Evolutionary conservation across 495 filamentous ascomycete species (phyloP), one percentile per base, ranked within the genome.

Genomic region (Peziza echinospora): DNA sequence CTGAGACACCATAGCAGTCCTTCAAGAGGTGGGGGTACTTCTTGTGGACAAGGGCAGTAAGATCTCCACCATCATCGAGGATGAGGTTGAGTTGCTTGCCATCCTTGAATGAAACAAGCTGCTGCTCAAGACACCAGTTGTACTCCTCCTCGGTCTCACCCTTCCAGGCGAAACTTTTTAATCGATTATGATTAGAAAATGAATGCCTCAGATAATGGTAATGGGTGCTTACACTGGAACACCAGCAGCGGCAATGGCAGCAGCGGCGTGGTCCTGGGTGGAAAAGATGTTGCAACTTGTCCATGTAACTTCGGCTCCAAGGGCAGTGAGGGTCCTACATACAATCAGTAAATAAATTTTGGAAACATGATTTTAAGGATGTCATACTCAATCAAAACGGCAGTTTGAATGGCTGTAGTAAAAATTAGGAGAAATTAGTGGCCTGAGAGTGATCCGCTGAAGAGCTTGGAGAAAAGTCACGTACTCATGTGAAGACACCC

Each of bases 111-210:
- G 89, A 81, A 44, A 71, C 60, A 56, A 97, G 82, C 72, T 96
- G 91, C 74, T 97, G 89, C 71, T 96, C 89, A 60, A 97, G 70
- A 65, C 89, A 97, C 89, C 89, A 97, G 61, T 89, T 71, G 77
- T 97, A 97, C 72, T 97, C 89, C 72, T 96, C 89, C 68, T 97
- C 91, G 55, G 87, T 93, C 80, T 97, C 89, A 63, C 89, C 89
- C 73, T 97, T 96, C 91, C 91, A 97, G 67, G 89, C 89, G 63
- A 97, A 97, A 62, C 72, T 76, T 49, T 19, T n/a, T n/a, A n/a
- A n/a, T n/a, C n/a, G n/a, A n/a, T n/a, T n/a, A n/a, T n/a, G n/a
- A n/a, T n/a, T n/a, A n/a, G n/a, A n/a, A n/a, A n/a, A n/a, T n/a
- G 11, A 21, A 9, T 13, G 10, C 19, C 26, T 7, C 5, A 24